Base-by-base conservation (phyloP, 148 eudicot species). In the Suaeda aralocaspica region DNA sequence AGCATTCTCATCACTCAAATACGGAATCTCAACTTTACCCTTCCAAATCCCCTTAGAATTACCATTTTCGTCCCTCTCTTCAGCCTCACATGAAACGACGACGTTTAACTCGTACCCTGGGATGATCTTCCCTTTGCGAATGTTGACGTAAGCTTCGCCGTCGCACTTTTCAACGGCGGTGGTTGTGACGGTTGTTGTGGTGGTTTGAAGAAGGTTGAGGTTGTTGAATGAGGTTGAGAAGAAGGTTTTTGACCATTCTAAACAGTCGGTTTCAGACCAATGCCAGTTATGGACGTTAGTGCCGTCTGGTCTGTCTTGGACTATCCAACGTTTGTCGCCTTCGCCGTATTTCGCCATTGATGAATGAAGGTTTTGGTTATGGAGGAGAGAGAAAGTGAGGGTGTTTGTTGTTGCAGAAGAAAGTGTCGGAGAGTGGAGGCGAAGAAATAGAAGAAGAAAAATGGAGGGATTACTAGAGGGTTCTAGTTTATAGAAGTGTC, bases 231-330 rank as follows among this genome's bases (percentile, higher is more conserved):
- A 84, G 7, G 64, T 69, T 3, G 76, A 22, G 59, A 94, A 82
- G 50, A 83, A 77, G 29, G 61, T 74, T 1, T 84, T 74, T 0
- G 98, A 87, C 89, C 92, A 94, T 14, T 87, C 97, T 64, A 94
- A 66, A 45, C 98, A 94, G 55, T 94, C 85, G 29, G 98, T 94
- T 42, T 91, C 98, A 0, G 96, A 79, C 98, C 98, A 94, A 81
- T 94, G 98, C 97, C 98, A 91, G 71, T 94, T 94, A 86, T 94
- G 97, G 68, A 94, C 97, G 72, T 94, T 94, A 22, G 98, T 81
- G 19, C 98, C 97, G 73, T 94, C 96, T 2, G 96, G 83, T 4
- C 98, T 77, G 42, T 94, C 98, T 31, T 79, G 77, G 3, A 94
- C 98, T 70, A 94, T 94, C 96, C 98, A 94, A 1, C 97, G 73